phyloP scores from a whole-genome alignment of 2,329 filamentous ascomycete species.

The Diplocarpon rosae region DNA sequence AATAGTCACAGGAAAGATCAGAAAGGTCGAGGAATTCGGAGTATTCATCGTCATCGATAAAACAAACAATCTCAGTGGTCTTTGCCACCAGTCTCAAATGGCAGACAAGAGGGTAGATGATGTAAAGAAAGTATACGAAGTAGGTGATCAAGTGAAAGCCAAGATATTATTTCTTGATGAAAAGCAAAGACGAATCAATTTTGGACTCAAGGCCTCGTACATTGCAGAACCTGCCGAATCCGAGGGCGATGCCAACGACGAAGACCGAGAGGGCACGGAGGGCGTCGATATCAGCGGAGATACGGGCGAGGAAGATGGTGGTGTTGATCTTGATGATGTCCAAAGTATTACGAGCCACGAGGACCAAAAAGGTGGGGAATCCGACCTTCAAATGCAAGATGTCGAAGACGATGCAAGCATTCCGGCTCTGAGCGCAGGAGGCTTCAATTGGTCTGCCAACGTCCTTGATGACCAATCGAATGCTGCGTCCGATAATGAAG shows the following conservation, averaged over 20 bases:
- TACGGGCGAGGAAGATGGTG: conserved; percentile 31
- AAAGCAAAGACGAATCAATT: conserved; percentile 68
- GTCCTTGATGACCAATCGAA: conserved; percentile 38
- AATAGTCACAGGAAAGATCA: conserved; percentile 77
- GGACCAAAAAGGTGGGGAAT: conserved; percentile 18
- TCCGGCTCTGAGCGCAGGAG: conserved; percentile 56
- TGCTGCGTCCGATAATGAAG: conserved; percentile 36
- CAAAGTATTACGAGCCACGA: conserved; percentile 32
- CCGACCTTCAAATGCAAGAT: conserved; percentile 27
- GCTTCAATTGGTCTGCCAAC: conserved; percentile 81
- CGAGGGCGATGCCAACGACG: conserved; percentile 36
- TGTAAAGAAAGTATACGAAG: conserved; percentile 79
- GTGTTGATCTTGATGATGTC: conserved; percentile 24
- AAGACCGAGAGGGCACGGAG: conserved; percentile 33
- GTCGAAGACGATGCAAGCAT: conserved; percentile 22
- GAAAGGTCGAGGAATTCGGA: conserved; percentile 90
- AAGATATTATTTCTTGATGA: conserved; percentile 69
- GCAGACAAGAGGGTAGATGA: conserved; percentile 74
- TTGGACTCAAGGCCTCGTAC: conserved; percentile 88
- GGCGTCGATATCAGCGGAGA: conserved; percentile 34
- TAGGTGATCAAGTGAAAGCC: conserved; percentile 89
- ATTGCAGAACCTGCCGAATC: conserved; percentile 53
- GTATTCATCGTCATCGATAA: conserved; percentile 87
- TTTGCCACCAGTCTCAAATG: conserved; percentile 89
- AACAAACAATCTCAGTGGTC: conserved; percentile 78